phyloP scores from a whole-genome alignment of 805 yeast genomes.

The Phaffomyces thermotolerans region DNA sequence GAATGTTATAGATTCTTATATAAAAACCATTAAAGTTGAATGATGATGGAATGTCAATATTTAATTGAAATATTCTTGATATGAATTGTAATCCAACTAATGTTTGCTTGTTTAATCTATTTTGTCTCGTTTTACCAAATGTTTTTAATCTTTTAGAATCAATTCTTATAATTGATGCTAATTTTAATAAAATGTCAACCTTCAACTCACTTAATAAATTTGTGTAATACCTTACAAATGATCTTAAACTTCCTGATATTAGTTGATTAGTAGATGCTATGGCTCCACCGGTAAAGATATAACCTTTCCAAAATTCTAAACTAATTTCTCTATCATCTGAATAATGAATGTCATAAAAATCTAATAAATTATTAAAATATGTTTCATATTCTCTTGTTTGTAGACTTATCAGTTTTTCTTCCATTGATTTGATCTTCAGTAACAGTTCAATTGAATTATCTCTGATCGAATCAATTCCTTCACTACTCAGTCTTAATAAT shows the following conservation, averaged over 20 bases:
- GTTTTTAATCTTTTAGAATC: constrained; percentile 7
- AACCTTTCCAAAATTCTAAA: constrained; percentile 49
- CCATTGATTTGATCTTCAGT: background rate
- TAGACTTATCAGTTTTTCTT: constrained; percentile 5
- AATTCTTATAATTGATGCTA: constrained; percentile 25
- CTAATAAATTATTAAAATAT: constrained; percentile 26
- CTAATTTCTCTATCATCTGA: constrained; percentile 9
- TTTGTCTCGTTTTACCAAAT: constrained; percentile 2
- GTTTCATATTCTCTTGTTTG: constrained; percentile 12
- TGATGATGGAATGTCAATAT: constrained; percentile 13
- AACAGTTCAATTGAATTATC: constrained; percentile 34
- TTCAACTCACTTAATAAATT: constrained; percentile 9
- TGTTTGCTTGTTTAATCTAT: constrained; percentile 14
- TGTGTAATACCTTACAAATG: constrained; percentile 28
- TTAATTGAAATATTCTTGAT: constrained; percentile 16
- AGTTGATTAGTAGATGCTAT: constrained; percentile 40
- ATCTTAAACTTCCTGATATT: constrained; percentile 35
- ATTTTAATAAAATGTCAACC: constrained; percentile 14
- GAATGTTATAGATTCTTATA: constrained; percentile 47
- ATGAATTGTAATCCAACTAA: constrained; percentile 21
- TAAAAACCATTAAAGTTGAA: constrained; percentile 31
- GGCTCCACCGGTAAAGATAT: constrained; percentile 49
- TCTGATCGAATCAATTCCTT: constrained; percentile 52
- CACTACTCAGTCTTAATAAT: constrained; percentile 53
- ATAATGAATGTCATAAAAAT: constrained; percentile 16